Base-by-base conservation (phyloP, 805 yeast genomes). In the Metschnikowia amazonensis region DNA sequence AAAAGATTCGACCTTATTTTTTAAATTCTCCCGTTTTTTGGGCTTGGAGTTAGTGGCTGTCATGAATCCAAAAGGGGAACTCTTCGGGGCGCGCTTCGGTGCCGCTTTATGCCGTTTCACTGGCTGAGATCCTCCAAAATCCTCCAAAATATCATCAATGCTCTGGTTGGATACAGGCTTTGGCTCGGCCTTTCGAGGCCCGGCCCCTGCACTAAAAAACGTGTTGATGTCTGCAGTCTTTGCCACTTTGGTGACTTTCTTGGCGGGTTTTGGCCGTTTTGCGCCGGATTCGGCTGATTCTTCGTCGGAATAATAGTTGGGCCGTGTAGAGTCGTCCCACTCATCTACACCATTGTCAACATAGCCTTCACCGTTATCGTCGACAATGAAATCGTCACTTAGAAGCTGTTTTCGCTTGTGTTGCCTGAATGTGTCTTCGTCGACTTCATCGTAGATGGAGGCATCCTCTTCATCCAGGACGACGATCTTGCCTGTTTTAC, bases 321-420 rank as follows among this genome's bases (percentile, higher is more conserved):
- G 77, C 44, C 72, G 69, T 45, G 71, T 60, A 28, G 71, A 64
- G 32, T 70, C 74, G 48, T 82, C 95, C 90, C 95, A 89, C 48
- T 89, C 96, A 57, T 92, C 95, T 6, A 76, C 86, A 47, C 99
- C 99, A 35, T 86, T 86, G 57, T 94, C 98, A 1, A 89, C 90
- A 59, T 92, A 92, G 0, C 97, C 98, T 52, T 84, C 85, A 25
- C 97, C 97, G 54, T 86, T 82, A 62, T 92, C 98, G 62, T 89
- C 97, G 2, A 89, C 95, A 30, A 92, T 94, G 61, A 92, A 92
- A 63, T 92, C 97, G 59, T 92, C 97, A 50, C 86, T 83, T 64
- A 89, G 74, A 39, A 94, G 72, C 47, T 89, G 87, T 47, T 85
- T 80, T 56, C 95, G 79, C 62, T 86, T 87, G 60, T 81, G 86